A percentile compares a stretch with the other conserved stretches of the same genome.
Conservation (phyloP, 148 eudicot genomes). For the Fagopyrum homotropicum region DNA sequence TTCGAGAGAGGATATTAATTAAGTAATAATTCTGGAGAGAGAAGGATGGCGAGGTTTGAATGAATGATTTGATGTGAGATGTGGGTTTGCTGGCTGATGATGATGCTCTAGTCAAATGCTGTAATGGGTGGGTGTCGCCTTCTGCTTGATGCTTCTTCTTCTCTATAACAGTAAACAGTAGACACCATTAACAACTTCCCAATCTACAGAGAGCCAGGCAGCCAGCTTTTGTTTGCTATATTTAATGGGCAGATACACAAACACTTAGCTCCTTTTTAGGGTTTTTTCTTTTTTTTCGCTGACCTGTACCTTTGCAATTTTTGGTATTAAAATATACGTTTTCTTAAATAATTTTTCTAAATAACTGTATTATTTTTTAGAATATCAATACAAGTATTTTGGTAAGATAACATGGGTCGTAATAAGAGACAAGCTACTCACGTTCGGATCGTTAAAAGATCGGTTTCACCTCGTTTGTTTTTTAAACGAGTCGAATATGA, state of each 20-base stretch:
- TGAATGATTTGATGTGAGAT: neutral
- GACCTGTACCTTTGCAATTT: slow-evolving; percentile 9
- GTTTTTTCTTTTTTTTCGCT: no score
- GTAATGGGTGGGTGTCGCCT: neutral
- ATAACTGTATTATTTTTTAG: no score
- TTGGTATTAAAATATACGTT: no score
- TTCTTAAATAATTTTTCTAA: no score
- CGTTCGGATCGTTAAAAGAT: no score
- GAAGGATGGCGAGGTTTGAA: neutral
- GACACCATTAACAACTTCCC: neutral
- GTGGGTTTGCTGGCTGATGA: neutral
- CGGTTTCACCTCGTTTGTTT: no score
- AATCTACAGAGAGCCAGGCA: neutral
- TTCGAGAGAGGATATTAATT: neutral
- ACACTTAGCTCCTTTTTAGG: no score
- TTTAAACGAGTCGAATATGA: no score
- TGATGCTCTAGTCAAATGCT: neutral
- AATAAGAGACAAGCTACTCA: no score
- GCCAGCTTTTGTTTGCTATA: neutral
- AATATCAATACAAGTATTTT: no score
- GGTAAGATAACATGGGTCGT: no score
- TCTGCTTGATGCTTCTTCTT: neutral
- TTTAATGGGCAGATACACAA: neutral
- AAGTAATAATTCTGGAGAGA: slow-evolving; percentile 1
- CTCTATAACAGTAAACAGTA: neutral